These are phyloP conservation scores for Tremella mesenterica DNA, from an alignment of 768 basidiomycete species.

Conservation along the genomic window DNA sequence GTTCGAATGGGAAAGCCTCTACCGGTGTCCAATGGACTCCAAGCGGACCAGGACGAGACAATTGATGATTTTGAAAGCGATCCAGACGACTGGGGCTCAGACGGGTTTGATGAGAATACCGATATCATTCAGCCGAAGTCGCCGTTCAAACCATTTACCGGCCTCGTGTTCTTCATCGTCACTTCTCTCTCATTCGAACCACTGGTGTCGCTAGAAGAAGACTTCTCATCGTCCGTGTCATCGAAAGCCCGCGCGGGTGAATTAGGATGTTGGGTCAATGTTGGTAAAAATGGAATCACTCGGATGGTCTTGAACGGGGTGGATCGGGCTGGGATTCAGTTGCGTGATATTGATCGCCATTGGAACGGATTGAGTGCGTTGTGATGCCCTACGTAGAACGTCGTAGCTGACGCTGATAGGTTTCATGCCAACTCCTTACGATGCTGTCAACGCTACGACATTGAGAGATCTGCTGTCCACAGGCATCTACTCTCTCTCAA, in stretches of 20 bases:
- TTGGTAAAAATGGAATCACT: slow-evolving; percentile 50
- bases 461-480: slow-evolving; percentile 58
- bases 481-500: slow-evolving; percentile 53
- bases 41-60: slow-evolving; percentile 45
- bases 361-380: slow-evolving; percentile 50
- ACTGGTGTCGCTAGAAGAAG: slow-evolving; percentile 45
- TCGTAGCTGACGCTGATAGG: slow-evolving; percentile 1
- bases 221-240: slow-evolving; percentile 35
- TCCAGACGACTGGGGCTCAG: no score
- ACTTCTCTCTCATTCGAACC: slow-evolving; percentile 66
- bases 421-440: slow-evolving; percentile 9
- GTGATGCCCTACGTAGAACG: not conserved
- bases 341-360: slow-evolving; percentile 50
- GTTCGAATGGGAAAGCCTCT: slow-evolving; percentile 18
- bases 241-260: slow-evolving; percentile 57
- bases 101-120: no score
- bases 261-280: slow-evolving; percentile 77
- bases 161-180: slow-evolving; percentile 66
- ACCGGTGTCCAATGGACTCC: slow-evolving; percentile 53
- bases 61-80: not conserved
- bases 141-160: no score
- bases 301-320: slow-evolving; percentile 70
- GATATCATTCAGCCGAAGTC: no score
- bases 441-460: slow-evolving; percentile 45
- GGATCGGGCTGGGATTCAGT: slow-evolving; percentile 58